Evolutionary conservation across 2,329 filamentous ascomycete genomes (phyloP), one percentile per base, ranked within the genome.

Genomic region (Clonostachys byssicola): DNA sequence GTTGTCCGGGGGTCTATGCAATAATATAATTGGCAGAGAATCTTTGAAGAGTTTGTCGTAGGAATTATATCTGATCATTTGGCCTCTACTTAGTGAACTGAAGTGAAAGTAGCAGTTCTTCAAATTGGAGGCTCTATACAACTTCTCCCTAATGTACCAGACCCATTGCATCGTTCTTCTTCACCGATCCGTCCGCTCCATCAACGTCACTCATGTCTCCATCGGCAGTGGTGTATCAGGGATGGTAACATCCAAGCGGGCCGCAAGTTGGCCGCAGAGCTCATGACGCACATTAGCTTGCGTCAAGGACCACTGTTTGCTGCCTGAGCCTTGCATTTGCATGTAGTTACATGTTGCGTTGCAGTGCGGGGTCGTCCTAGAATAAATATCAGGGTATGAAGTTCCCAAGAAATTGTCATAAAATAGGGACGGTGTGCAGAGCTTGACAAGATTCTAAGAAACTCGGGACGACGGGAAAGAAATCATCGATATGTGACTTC

Each of bases 161-260:
- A 80, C 88, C 23, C 85, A 95, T 66, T 87, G 87, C 6, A 80
- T 81, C 1, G 68, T 83, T 34, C 85, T 83, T 0, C 84, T 86
- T 65, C 76, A 95, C 5, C 72, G 89, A 81, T 2, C 67, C 64
- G 47, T 87, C 89, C 67, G 84, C 84, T 52, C 83, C 73, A 52
- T 78, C 66, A 49, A 75, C 72, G 72, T 83, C 53, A 68, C 83
- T 58, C 80, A 75, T 61, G 64, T 81, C 45, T 79, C 75, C 6
- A 79, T 74, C 75, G n/a, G 69, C 71, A 20, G 67, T 73, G 47
- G 78, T 78, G 14, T 76, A 80, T 60, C 64, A 74, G 39, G 72
- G 68, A n/a, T 76, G 80, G 23, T 64, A 70, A 72, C 36, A 71
- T 83, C 44, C 82, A 83, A 60, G 77, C 74, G 45, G 75, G 77